Base-by-base conservation (phyloP, 306 rosid genomes). In the Prunus fruticosa region DNA sequence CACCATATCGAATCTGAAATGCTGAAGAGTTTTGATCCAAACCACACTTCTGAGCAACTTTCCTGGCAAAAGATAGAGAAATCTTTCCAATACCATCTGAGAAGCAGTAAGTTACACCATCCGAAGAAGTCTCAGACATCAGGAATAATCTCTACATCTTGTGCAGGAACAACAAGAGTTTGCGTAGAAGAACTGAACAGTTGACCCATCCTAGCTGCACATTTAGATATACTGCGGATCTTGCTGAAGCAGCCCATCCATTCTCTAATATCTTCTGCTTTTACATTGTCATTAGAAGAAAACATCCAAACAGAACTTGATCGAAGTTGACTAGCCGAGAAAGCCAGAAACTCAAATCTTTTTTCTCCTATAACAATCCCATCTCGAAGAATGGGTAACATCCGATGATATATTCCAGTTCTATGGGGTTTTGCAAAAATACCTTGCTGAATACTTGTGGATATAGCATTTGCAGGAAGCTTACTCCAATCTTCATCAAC, bases 191-290 rank as follows among this genome's bases (percentile, higher is more conserved):
- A 90, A 78, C 98, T 94, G 85, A 94, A 94, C 69, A 94, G 78
- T 83, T 94, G 98, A 75, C 98, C 98, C 98, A 94, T 94, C 86
- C 98, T 87, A 50, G 98, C 97, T 23, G 98, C 98, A 77, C 98
- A 94, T 84, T 92, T 94, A 45, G 98, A 94, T 27, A 94, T 73
- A 47, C 95, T 94, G 13, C 91, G 93, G 73, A 94, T 94, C 80
- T 85, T 87, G 38, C 72, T 88, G 84, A 94, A 92, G 84, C 91
- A 85, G 75, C 98, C 98, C 98, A 94, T 94, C 98, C 98, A 94
- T 76, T 92, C 86, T 81, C 97, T 85, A 57, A 94, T 90, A 80
- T 90, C 91, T 77, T 82, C 91, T n/a, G 98, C 95, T 80, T 83
- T 90, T 72, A 94, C 78, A 67, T 71, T 68, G 67, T 92, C 91